Percentiles rank a stretch among this genome's conserved stretches.
Evolutionary conservation across 352 stramenopile genomes (phyloP).

Genomic region (Globisporangium sylvaticum): DNA sequence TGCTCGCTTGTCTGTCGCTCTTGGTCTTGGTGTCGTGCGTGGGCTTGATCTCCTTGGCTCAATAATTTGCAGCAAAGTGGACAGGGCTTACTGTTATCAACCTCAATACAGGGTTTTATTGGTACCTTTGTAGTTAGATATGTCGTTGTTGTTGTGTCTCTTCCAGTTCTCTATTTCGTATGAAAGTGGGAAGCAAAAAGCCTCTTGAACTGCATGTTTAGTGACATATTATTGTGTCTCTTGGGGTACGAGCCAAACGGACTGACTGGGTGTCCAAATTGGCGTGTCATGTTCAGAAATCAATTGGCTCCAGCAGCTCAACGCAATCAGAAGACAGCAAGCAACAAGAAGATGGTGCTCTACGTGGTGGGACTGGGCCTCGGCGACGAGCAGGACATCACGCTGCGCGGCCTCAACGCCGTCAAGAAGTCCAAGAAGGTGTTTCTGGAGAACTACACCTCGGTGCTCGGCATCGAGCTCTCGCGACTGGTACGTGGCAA

Average conservation of each 20-base stretch:
- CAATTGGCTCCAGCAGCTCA: conserved; percentile 8
- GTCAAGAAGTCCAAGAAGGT: conserved; percentile 94
- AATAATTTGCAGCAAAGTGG: background rate
- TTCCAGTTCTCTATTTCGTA: background rate
- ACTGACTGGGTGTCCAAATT: conserved; percentile 2
- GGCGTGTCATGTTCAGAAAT: background rate
- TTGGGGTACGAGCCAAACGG: background rate
- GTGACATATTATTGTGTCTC: background rate
- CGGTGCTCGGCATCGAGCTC: conserved; percentile 90
- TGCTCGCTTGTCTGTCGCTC: background rate
- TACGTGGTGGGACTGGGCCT: conserved; percentile 98
- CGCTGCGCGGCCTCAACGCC: conserved; percentile 93
- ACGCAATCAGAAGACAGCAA: background rate
- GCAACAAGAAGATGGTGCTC: conserved; percentile 65
- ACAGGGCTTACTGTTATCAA: background rate
- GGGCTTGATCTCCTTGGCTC: background rate
- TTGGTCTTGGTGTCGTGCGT: background rate
- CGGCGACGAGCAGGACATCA: conserved; percentile 98
- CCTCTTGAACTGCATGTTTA: background rate
- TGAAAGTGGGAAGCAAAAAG: no score
- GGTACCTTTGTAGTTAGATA: no score
- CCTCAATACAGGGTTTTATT: background rate
- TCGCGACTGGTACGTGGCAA: conserved; percentile 63
- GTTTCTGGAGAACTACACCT: conserved; percentile 99
- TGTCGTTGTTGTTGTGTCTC: background rate